phyloP scores from a whole-genome alignment of 2,329 filamentous ascomycete species.

The Colletotrichum theobromicola region DNA sequence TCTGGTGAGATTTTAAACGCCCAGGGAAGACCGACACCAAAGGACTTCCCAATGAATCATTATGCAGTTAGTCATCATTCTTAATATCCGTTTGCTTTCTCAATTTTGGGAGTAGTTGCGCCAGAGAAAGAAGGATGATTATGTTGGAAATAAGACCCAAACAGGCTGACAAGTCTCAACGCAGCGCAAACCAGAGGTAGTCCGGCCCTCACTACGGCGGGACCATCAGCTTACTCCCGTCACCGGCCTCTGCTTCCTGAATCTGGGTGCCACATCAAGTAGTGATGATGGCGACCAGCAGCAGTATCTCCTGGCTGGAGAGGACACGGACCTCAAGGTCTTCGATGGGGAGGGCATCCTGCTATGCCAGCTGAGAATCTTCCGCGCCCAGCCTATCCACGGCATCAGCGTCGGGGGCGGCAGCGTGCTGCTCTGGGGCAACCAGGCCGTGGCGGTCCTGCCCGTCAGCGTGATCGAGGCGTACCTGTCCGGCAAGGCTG shows the following conservation, averaged over 20 bases:
- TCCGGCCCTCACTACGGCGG: conserved; percentile 24
- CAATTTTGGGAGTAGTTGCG: neutral
- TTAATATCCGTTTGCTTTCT: neutral
- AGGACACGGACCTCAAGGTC: conserved; percentile 63
- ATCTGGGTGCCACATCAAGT: conserved; percentile 9
- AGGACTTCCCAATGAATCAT: conserved; percentile 2
- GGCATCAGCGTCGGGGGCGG: conserved; percentile 61
- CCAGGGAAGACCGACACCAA: neutral
- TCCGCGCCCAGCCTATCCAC: conserved; percentile 74
- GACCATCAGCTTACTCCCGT: conserved; percentile 58
- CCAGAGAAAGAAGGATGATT: neutral
- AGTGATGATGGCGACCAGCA: conserved; percentile 2
- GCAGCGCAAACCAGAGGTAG: neutral
- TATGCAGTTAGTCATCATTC: conserved; percentile 19
- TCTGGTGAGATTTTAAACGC: conserved; percentile 5
- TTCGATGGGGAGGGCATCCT: conserved; percentile 48
- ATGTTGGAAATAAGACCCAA: neutral
- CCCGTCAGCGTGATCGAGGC: conserved; percentile 32
- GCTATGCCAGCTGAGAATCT: conserved; percentile 56
- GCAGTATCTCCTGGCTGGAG: conserved; percentile 59
- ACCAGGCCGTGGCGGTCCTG: conserved; percentile 58
- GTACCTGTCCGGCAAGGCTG: conserved; percentile 26
- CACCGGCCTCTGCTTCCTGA: conserved; percentile 63
- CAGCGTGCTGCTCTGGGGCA: conserved; percentile 72
- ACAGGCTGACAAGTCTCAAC: neutral